Evolutionary conservation across 208 protist genomes (phyloP), one percentile per base, ranked within the genome.

Genomic region (Acanthamoeba lenticulata): DNA sequence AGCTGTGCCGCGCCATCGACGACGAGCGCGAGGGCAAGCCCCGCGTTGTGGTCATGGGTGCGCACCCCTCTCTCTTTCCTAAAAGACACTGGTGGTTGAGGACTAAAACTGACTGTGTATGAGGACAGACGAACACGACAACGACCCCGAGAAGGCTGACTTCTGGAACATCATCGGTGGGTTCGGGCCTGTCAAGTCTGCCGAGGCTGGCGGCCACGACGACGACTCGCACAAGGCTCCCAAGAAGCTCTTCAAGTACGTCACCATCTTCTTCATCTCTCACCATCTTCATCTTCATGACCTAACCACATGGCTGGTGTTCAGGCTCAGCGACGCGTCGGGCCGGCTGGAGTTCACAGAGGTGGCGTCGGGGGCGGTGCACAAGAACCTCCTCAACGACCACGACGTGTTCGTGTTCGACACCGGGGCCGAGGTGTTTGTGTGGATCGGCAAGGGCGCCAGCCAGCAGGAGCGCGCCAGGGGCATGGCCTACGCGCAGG

Each of bases 401-500:
- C 27, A 90, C 55, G 85, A 94, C 40, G 83, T 52, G 17, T 96
- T 90, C 81, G 92, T 96, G 49, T 57, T 97, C 45, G 95, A 96
- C 88, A 69, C 57, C 27, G 83, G 60, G n/a, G 81, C 67, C 34
- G 79, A 95, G 44, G 24, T 96, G 9, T 96, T 57, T 42, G 67
- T 96, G 40, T 96, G 95, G 95, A 65, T 92, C 27, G 95, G 95
- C 67, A 96, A 81, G 90, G 90, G 85, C 21, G 45, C 85, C 85
- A 90, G 85, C 85, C n/a, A 27, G 32, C 55, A 62, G 36, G 85
- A 90, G 57, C 36, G 52, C 13, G 57, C 77, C 44, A 81, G 47
- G 45, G 89, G 65, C 60, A 69, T 93, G 60, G 67, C n/a, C 27
- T 81, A 52, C 89, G 89, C 65, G n/a, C 52, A 69, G 29, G 52